A percentile compares a stretch with the other conserved stretches of the same genome.
phyloP scores from a whole-genome alignment of 352 stramenopile genomes.

The Phytophthora tubulina region DNA sequence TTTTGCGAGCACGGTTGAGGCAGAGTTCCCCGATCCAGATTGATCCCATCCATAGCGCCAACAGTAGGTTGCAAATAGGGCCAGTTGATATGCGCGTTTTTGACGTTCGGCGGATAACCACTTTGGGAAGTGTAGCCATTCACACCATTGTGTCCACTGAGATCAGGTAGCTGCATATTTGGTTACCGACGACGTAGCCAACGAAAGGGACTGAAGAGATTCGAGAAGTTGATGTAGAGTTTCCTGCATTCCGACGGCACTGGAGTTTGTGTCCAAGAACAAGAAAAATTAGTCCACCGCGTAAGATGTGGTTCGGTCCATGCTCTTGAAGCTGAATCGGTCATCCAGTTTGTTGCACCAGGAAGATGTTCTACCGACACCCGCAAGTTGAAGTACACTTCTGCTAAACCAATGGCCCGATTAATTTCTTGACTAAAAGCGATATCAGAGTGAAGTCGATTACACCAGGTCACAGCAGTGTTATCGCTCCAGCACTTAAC shows the following conservation, averaged over 20 bases:
- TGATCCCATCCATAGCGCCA: conserved; percentile 23
- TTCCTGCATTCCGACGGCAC: conserved; percentile 18
- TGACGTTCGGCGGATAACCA: conserved; percentile 6
- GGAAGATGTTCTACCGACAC: conserved; percentile 24
- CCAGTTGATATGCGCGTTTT: conserved; percentile 19
- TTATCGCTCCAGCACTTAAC: conserved; percentile 48
- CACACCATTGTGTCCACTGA: conserved; percentile 19
- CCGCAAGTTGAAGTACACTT: conserved; percentile 28
- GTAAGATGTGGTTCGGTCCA: conserved; percentile 21
- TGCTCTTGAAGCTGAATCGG: conserved; percentile 30
- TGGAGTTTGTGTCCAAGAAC: conserved; percentile 7
- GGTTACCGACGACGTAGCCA: conserved; percentile 18
- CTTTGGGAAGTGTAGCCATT: not conserved
- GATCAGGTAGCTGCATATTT: conserved; percentile 16
- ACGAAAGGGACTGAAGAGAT: conserved; percentile 21
- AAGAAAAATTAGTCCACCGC: conserved; percentile 31
- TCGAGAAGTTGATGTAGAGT: conserved; percentile 33
- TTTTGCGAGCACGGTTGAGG: conserved; percentile 40
- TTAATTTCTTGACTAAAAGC: conserved; percentile 48
- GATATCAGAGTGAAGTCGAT: conserved; percentile 24
- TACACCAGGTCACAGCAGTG: conserved; percentile 21
- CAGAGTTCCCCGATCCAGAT: conserved; percentile 15
- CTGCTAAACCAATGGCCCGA: conserved; percentile 28
- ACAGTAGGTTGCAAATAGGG: conserved; percentile 12
- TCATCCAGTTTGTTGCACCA: conserved; percentile 35